A percentile compares a stretch with the other conserved stretches of the same genome.
phyloP scores from a whole-genome alignment of 1,139 yeast species.

The Debaryomyces coudertii region DNA sequence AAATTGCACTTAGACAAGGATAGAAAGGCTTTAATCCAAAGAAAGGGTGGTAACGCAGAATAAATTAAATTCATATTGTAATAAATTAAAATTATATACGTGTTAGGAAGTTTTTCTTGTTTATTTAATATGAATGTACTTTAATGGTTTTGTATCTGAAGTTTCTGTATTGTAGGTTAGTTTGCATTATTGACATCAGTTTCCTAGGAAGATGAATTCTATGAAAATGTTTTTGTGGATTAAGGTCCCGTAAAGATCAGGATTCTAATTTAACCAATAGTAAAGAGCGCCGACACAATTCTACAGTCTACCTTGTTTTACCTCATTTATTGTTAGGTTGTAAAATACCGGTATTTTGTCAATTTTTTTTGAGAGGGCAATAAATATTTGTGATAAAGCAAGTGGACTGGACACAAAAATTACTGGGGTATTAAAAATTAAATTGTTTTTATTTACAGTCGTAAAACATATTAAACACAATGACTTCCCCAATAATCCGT shows the following conservation, averaged over 20 bases:
- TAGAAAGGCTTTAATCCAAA: conserved; percentile 93
- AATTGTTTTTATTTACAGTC: neutral
- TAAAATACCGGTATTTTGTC: too few relatives aligned
- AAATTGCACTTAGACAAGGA: conserved; percentile 98
- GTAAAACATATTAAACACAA: neutral
- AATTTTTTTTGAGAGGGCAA: neutral
- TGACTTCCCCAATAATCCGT: conserved; percentile 13
- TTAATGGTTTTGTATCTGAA: conserved; percentile 18
- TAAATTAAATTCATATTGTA: conserved; percentile 23
- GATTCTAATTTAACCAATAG: too few relatives aligned
- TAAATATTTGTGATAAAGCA: conserved; percentile 2
- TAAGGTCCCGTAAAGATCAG: too few relatives aligned
- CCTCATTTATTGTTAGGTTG: too few relatives aligned
- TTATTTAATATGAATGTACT: conserved; percentile 29
- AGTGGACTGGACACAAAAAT: conserved; percentile 7
- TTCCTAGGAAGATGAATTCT: too few relatives aligned
- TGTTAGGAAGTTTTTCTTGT: conserved; percentile 52
- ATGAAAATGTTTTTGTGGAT: too few relatives aligned
- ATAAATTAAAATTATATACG: conserved; percentile 29
- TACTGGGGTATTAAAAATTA: conserved; percentile 5
- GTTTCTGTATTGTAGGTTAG: neutral
- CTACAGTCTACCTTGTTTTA: too few relatives aligned
- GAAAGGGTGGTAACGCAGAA: conserved; percentile 45
- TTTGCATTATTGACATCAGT: neutral
- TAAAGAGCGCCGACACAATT: too few relatives aligned